Conservation (phyloP, 2,329 filamentous ascomycete genomes). For the Graphium sp. region DNA sequence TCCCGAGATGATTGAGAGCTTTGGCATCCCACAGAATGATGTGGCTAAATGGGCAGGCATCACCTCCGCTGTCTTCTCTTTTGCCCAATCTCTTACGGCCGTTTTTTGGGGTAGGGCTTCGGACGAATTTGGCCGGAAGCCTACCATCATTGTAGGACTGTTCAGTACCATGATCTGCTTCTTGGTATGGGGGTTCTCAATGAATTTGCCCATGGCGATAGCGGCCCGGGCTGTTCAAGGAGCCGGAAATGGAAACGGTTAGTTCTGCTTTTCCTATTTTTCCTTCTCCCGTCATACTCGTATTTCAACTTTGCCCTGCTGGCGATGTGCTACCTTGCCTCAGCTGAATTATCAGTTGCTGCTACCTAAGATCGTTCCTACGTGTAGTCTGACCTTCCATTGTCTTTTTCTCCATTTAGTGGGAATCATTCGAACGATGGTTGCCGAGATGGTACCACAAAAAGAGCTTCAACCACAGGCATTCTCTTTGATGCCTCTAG, state of each 20-base stretch:
- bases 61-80: slow-evolving; percentile 54
- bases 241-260: slow-evolving; percentile 70
- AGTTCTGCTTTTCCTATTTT: slow-evolving; percentile 7
- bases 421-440: slow-evolving; percentile 83
- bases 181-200: slow-evolving; percentile 71
- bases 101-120: slow-evolving; percentile 63
- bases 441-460: slow-evolving; percentile 82
- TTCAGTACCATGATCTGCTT: slow-evolving; percentile 68
- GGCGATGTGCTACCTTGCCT: slow-evolving; percentile 1
- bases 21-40: slow-evolving; percentile 52
- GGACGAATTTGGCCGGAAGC: slow-evolving; percentile 69
- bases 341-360: too few relatives aligned
- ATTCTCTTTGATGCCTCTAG: slow-evolving; percentile 85
- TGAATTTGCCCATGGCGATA: slow-evolving; percentile 65
- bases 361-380: background rate
- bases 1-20: slow-evolving; percentile 71
- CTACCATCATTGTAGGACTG: slow-evolving; percentile 58
- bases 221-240: slow-evolving; percentile 63
- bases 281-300: slow-evolving; percentile 7
- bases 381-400: background rate
- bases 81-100: slow-evolving; percentile 55
- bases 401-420: slow-evolving; percentile 29
- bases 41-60: slow-evolving; percentile 71
- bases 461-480: slow-evolving; percentile 74
- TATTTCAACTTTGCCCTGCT: background rate